Conservation (phyloP, 1,284 basidiomycete species). For the Fomitopsis pinicola region DNA sequence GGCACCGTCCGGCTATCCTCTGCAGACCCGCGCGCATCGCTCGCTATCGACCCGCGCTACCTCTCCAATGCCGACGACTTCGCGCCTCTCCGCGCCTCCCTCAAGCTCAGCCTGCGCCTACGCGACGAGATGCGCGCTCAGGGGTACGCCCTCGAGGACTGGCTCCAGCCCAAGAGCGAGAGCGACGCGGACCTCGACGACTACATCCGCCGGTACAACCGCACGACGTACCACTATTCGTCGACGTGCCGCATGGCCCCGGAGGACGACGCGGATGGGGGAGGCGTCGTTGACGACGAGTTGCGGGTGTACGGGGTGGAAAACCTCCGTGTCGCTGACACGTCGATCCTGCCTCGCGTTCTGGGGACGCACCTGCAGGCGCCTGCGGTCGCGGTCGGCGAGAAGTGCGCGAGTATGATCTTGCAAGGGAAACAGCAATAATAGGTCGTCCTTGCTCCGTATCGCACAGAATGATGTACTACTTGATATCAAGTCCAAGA, state of each 20-base stretch:
- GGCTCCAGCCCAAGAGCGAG: conserved; percentile 24
- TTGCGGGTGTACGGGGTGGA: conserved; percentile 44
- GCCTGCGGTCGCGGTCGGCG: conserved; percentile 31
- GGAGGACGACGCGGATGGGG: conserved; percentile 19
- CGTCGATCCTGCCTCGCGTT: conserved; percentile 35
- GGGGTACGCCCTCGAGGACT: conserved; percentile 29
- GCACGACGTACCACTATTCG: conserved; percentile 33
- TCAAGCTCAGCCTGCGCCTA: conserved; percentile 24
- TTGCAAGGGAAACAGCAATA: neutral
- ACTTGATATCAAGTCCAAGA: neutral
- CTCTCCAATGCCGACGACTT: conserved; percentile 24
- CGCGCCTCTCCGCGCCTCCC: conserved; percentile 18
- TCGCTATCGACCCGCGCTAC: conserved; percentile 28
- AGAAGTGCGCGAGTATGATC: conserved; percentile 28
- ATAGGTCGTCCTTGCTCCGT: neutral
- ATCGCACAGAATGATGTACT: neutral
- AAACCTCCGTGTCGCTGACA: conserved; percentile 37
- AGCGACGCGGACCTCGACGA: conserved; percentile 24
- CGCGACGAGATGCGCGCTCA: conserved; percentile 25
- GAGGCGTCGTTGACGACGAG: conserved; percentile 45
- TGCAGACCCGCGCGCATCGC: conserved; percentile 26
- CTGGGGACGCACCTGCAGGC: conserved; percentile 34
- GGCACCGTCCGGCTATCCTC: conserved; percentile 31
- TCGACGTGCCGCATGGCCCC: conserved; percentile 37
- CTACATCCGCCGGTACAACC: conserved; percentile 21